phyloP scores from a whole-genome alignment of 768 basidiomycete species.

The Gymnopilus junonius region DNA sequence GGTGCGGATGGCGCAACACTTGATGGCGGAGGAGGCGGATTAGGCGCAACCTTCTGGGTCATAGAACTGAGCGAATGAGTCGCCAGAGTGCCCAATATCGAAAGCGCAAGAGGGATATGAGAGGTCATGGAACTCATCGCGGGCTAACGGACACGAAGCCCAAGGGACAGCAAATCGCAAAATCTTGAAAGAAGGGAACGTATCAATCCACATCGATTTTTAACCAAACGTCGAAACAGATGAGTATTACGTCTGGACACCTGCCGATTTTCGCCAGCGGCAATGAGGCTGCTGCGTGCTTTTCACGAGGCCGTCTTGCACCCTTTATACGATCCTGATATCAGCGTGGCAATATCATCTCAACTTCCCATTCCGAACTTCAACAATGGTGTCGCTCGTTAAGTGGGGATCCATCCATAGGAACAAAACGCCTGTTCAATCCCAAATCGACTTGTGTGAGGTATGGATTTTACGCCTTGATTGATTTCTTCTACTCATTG shows the following conservation, averaged over 20 bases:
- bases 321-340: constrained; percentile 29
- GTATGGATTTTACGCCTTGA: constrained; percentile 29
- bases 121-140: constrained; percentile 38
- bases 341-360: constrained; percentile 20
- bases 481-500: constrained; percentile 10
- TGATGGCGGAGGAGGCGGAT: constrained; percentile 23
- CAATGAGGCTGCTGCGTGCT: constrained; percentile 44
- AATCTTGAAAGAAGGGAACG: constrained; percentile 15
- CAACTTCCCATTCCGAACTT: constrained; percentile 25
- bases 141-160: not conserved
- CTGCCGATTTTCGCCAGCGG: constrained; percentile 18
- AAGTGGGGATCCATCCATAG: constrained; percentile 43
- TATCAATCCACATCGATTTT: constrained; percentile 26
- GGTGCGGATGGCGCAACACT: constrained; percentile 31
- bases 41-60: constrained; percentile 32
- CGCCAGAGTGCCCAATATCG: constrained; percentile 42
- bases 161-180: constrained; percentile 7
- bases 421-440: constrained; percentile 14
- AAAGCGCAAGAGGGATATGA: constrained; percentile 49
- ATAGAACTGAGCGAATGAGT: constrained; percentile 33
- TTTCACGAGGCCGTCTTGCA: constrained; percentile 33
- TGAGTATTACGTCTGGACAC: constrained; percentile 27
- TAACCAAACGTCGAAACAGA: constrained; percentile 30
- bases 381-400: constrained; percentile 45
- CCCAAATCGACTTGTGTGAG: constrained; percentile 50